phyloP scores from a whole-genome alignment of 2,329 filamentous ascomycete species.

The Trichophyton mentagrophytes region DNA sequence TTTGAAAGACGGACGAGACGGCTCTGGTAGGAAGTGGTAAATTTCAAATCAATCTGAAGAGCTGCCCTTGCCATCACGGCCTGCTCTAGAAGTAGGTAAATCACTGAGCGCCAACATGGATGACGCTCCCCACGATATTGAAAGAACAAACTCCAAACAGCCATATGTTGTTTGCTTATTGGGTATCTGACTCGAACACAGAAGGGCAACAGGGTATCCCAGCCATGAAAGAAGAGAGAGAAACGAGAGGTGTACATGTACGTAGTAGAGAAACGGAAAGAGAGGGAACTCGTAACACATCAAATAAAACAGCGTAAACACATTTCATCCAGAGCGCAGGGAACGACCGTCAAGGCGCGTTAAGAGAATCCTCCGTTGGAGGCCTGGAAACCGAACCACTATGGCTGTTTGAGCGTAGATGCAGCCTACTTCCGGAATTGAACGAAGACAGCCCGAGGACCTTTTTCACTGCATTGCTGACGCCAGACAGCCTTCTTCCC shows the following conservation, averaged over 20 bases:
- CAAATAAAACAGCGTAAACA: neutral
- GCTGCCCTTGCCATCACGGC: neutral
- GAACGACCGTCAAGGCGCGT: neutral
- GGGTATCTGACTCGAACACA: conserved; percentile 1
- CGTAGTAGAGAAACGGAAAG: no score
- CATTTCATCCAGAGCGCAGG: neutral
- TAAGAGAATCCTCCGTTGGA: neutral
- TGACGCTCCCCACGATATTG: neutral
- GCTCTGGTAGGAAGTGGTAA: no score
- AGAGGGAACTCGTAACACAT: no score
- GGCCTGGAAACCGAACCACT: neutral
- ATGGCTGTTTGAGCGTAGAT: conserved; percentile 25
- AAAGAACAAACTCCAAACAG: neutral
- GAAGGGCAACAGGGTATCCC: neutral
- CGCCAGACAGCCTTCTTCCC: conserved; percentile 19
- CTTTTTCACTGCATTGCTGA: conserved; percentile 31
- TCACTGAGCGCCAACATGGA: neutral
- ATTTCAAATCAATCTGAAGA: no score
- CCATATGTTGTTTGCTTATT: neutral
- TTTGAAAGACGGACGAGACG: no score
- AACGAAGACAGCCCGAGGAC: conserved; percentile 27
- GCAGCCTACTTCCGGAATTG: conserved; percentile 24
- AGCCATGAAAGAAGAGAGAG: neutral
- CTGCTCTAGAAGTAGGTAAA: neutral
- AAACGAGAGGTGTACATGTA: neutral